Evolutionary conservation across 805 yeast genomes (phyloP).

Genomic region (Torulaspora indica): DNA sequence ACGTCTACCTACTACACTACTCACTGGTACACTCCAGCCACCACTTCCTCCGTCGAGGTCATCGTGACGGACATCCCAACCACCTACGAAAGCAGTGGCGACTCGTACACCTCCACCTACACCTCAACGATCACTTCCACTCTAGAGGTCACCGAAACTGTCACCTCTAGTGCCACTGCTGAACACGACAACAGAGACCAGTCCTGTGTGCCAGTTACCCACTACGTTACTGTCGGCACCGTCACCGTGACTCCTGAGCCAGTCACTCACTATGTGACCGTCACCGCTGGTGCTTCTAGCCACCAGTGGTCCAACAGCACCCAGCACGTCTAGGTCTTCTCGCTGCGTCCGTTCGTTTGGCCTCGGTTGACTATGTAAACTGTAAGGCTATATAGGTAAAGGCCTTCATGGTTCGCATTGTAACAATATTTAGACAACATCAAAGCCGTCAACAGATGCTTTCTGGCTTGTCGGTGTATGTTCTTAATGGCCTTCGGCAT

Average conservation of each 20-base stretch:
- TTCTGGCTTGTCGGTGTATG: not conserved
- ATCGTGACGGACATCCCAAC: slow-evolving; percentile 18
- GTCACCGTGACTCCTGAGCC: slow-evolving; percentile 25
- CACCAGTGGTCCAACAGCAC: slow-evolving; percentile 9
- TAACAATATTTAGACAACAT: not conserved
- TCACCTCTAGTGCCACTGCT: slow-evolving; percentile 2
- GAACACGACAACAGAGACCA: slow-evolving; percentile 3
- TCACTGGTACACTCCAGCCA: slow-evolving; percentile 19
- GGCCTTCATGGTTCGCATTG: not conserved
- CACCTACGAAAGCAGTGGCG: slow-evolving; percentile 13
- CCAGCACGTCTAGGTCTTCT: slow-evolving; percentile 1
- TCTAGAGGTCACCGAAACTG: slow-evolving; percentile 5
- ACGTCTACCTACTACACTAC: slow-evolving; percentile 26
- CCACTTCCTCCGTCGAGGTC: slow-evolving; percentile 14
- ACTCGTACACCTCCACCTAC: slow-evolving; percentile 21
- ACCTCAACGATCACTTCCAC: slow-evolving; percentile 25
- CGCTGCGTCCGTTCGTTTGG: not conserved
- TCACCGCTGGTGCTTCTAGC: slow-evolving; percentile 9
- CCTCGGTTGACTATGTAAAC: not conserved
- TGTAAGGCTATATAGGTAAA: not conserved
- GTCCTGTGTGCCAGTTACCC: slow-evolving; percentile 18
- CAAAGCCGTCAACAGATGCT: not conserved
- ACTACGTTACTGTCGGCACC: slow-evolving; percentile 14
- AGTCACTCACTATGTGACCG: slow-evolving; percentile 18
- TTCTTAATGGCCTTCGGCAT: not conserved